These are phyloP conservation scores for Colletotrichum higginsianum DNA, from an alignment of 2,329 filamentous ascomycete genomes.

Conservation along the genomic window DNA sequence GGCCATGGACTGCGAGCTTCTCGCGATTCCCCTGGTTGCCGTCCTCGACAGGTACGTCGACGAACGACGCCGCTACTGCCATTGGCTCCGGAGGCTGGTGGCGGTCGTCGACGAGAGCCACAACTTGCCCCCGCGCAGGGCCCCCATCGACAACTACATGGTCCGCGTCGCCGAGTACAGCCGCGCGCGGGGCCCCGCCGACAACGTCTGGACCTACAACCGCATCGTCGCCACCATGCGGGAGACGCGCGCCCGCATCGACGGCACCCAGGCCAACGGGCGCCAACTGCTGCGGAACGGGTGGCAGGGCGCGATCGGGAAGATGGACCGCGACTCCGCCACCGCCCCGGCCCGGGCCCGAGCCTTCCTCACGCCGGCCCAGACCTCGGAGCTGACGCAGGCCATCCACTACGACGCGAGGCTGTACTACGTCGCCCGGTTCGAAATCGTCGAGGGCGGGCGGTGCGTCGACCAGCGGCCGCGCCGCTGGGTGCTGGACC, in stretches of 20 bases:
- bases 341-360: neutral
- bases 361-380: neutral
- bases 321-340: neutral
- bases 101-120: neutral
- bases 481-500: neutral
- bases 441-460: neutral
- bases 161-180: neutral
- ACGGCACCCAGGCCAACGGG: neutral
- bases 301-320: neutral
- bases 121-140: neutral
- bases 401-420: conserved; percentile 4
- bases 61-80: neutral
- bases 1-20: neutral
- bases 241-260: neutral
- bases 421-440: conserved; percentile 1
- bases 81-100: neutral
- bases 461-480: neutral
- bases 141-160: neutral
- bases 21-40: neutral
- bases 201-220: neutral
- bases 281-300: conserved; percentile 2
- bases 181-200: neutral
- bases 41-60: neutral
- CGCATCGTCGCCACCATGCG: neutral
- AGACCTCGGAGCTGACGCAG: neutral